Percentiles rank a stretch among this genome's conserved stretches.
These are phyloP conservation scores for Acrocalymma vagum DNA, from an alignment of 2,329 filamentous ascomycete genomes.

Conservation along the genomic window DNA sequence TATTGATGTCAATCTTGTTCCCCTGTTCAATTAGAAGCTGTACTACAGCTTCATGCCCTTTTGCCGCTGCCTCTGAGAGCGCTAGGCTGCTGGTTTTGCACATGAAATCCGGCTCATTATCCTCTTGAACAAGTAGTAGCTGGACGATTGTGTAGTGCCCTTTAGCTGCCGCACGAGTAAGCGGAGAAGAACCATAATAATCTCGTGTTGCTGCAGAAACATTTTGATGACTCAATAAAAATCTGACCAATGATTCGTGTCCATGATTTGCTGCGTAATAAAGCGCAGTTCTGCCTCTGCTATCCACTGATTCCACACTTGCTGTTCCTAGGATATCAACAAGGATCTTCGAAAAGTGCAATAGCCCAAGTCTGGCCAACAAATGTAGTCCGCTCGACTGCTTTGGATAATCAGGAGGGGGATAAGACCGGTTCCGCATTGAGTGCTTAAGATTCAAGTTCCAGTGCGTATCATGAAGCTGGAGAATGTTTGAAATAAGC, in stretches of 20 bases:
- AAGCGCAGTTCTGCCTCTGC: no score
- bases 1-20: not conserved
- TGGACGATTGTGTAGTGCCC: no score
- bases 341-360: no score
- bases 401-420: not conserved
- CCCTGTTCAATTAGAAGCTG: constrained; percentile 1
- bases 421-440: constrained; percentile 3
- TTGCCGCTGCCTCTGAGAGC: constrained; percentile 1
- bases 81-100: not conserved
- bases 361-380: constrained; percentile 2
- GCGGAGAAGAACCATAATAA: no score
- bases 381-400: constrained; percentile 1
- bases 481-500: constrained; percentile 7
- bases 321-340: constrained; percentile 7
- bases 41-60: constrained; percentile 2
- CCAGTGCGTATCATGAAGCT: no score
- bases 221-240: no score
- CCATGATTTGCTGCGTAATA: no score
- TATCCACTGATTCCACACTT: not conserved
- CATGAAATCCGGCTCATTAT: no score
- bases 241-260: no score
- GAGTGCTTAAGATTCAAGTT: not conserved
- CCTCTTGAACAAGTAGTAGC: no score
- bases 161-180: no score
- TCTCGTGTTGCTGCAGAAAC: no score